These are phyloP conservation scores for Nannochloris sp. DNA, from an alignment of 139 green algal genomes.

Conservation along the genomic window DNA sequence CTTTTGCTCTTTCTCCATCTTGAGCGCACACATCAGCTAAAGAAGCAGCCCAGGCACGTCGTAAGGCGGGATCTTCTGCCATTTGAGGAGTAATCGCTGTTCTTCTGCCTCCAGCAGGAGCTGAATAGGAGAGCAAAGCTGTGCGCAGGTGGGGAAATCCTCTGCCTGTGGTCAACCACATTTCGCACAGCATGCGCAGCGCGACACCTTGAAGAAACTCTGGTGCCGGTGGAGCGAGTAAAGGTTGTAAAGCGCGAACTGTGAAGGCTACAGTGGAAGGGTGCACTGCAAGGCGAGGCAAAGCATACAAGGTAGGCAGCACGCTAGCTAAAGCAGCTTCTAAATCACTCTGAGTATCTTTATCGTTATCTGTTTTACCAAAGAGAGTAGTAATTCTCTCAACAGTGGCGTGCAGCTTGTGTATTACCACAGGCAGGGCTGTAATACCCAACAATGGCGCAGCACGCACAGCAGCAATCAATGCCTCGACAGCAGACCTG, in stretches of 20 bases:
- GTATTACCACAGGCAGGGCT: constrained; percentile 11
- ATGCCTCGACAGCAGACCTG: neutral
- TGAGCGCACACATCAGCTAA: constrained; percentile 16
- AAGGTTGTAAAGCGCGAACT: constrained; percentile 30
- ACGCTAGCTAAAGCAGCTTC: neutral
- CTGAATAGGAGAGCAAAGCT: constrained; percentile 3
- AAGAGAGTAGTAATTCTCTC: constrained; percentile 5
- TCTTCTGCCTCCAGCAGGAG: constrained; percentile 9
- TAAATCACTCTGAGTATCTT: neutral
- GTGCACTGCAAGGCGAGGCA: constrained; percentile 20
- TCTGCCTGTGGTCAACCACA: constrained; percentile 31
- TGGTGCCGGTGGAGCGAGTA: constrained; percentile 11
- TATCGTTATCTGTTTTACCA: neutral
- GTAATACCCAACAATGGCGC: constrained; percentile 8
- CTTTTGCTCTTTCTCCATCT: constrained; percentile 26
- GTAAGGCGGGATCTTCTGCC: constrained; percentile 21
- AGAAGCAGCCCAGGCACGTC: constrained; percentile 26
- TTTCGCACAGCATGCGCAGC: constrained; percentile 31
- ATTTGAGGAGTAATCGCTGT: constrained; percentile 1
- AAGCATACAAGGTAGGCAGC: constrained; percentile 26
- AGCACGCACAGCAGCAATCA: neutral
- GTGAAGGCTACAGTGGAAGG: constrained; percentile 30
- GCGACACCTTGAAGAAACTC: constrained; percentile 34
- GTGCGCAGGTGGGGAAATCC: constrained; percentile 20
- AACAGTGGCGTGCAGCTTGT: constrained; percentile 1